A percentile compares a stretch with the other conserved stretches of the same genome.
Conservation (phyloP, 2,329 filamentous ascomycete genomes). For the Epichloe festucae region DNA sequence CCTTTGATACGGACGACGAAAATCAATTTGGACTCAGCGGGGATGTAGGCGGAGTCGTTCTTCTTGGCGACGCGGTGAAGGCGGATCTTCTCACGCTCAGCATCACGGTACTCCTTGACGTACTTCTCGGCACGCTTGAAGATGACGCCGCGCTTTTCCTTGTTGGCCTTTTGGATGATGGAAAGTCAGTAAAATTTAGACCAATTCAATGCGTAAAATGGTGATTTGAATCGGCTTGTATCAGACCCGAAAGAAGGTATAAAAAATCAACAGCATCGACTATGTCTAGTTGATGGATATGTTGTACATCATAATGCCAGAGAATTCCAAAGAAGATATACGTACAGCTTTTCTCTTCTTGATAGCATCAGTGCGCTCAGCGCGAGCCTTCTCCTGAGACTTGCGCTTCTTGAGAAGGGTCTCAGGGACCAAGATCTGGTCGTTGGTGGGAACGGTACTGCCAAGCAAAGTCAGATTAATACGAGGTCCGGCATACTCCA, state of each 20-base stretch:
- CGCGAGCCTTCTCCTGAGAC: conserved; percentile 97
- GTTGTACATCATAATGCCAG: conserved; percentile 71
- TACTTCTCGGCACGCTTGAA: conserved; percentile 99
- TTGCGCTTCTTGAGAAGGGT: conserved; percentile 99
- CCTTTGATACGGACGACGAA: conserved; percentile 99
- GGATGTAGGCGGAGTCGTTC: conserved; percentile 86
- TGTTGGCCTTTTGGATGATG: conserved; percentile 66
- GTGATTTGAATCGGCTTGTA: conserved; percentile 18
- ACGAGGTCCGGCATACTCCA: conserved; percentile 54
- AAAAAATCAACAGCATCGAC: conserved; percentile 88
- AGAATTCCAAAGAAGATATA: conserved; percentile 24
- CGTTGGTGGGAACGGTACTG: conserved; percentile 84
- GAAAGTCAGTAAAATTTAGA: conserved; percentile 24
- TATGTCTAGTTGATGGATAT: conserved; percentile 82
- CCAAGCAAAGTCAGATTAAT: conserved; percentile 54
- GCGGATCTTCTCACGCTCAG: conserved; percentile 96
- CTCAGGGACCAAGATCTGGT: conserved; percentile 96
- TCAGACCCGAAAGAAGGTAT: conserved; percentile 99
- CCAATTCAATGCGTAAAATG: background rate
- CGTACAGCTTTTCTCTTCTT: conserved; percentile 87
- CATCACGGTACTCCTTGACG: conserved; percentile 98
- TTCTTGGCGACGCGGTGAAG: conserved; percentile 81
- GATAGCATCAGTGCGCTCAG: conserved; percentile 65
- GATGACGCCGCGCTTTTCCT: conserved; percentile 96
- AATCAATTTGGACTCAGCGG: conserved; percentile 89